A percentile compares a stretch with the other conserved stretches of the same genome.
phyloP scores from a whole-genome alignment of 148 eudicot genomes.

The Polygonum aviculare region DNA sequence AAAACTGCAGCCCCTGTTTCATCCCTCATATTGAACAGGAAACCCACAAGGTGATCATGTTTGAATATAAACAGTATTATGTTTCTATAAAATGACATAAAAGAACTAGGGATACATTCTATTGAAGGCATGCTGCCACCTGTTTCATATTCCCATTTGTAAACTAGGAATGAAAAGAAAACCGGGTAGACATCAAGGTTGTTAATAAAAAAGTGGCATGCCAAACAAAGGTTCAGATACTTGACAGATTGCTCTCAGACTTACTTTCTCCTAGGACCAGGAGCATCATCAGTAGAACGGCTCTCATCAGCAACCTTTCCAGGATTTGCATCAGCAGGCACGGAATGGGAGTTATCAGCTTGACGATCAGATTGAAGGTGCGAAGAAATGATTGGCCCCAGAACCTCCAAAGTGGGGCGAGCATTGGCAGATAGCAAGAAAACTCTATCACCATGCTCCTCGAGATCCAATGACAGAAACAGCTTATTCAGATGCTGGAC shows the following conservation, averaged over 20 bases:
- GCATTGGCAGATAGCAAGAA: conserved; percentile 63
- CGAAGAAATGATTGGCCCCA: conserved; percentile 52
- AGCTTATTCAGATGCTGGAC: conserved; percentile 69
- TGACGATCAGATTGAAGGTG: conserved; percentile 23
- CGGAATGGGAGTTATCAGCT: conserved; percentile 18
- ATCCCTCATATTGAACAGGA: not conserved
- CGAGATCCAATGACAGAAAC: conserved; percentile 64
- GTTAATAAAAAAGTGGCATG: not conserved
- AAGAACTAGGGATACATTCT: not conserved
- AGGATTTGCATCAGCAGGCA: conserved; percentile 22
- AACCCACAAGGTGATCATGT: not conserved
- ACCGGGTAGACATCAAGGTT: not conserved
- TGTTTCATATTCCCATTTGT: not conserved
- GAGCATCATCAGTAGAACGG: conserved; percentile 27
- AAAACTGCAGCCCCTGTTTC: not conserved
- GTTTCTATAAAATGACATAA: not conserved
- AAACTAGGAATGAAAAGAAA: not conserved
- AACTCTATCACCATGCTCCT: conserved; percentile 59
- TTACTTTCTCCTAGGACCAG: conserved; percentile 63
- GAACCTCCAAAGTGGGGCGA: conserved; percentile 60
- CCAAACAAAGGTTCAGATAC: not conserved
- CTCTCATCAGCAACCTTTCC: conserved; percentile 21
- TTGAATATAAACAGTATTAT: not conserved
- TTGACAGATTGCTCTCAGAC: not conserved
- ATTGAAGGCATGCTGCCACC: not conserved